Evolutionary conservation across 257 asterid genomes (phyloP).

Genomic region (Parsonsia alboflavescens): DNA sequence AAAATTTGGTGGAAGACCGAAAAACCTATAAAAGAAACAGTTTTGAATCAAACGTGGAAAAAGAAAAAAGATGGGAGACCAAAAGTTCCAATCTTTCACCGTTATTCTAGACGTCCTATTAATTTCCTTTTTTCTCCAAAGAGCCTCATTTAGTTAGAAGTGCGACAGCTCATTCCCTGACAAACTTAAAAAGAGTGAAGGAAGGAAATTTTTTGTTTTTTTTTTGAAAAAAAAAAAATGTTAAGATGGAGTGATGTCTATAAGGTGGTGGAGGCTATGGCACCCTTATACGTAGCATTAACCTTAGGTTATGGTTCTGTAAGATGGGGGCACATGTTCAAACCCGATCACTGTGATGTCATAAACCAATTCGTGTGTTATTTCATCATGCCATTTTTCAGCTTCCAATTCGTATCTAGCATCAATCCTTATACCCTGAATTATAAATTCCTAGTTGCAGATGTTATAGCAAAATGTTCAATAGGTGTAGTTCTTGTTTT

Average conservation of each 20-base stretch:
- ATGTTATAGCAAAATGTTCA: slow-evolving; percentile 47
- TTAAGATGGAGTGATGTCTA: slow-evolving; percentile 45
- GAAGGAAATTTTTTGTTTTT: no score
- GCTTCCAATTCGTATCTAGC: slow-evolving; percentile 49
- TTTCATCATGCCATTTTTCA: slow-evolving; percentile 67
- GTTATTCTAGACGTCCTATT: no score
- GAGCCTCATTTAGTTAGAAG: no score
- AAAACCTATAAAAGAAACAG: no score
- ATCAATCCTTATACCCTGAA: slow-evolving; percentile 66
- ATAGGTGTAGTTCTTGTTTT: slow-evolving; percentile 22
- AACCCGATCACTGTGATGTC: slow-evolving; percentile 65
- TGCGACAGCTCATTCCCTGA: no score
- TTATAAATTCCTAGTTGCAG: slow-evolving; percentile 49
- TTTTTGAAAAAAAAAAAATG: slow-evolving; percentile 33
- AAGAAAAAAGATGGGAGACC: no score
- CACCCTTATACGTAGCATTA: slow-evolving; percentile 55
- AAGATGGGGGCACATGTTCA: slow-evolving; percentile 63
- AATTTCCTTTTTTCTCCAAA: no score
- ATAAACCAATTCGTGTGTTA: slow-evolving; percentile 64
- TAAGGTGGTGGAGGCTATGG: slow-evolving; percentile 52
- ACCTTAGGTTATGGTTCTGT: slow-evolving; percentile 60
- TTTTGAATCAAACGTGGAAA: no score
- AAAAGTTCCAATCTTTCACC: no score
- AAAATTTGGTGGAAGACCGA: no score
- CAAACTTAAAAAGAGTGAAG: no score